phyloP scores from a whole-genome alignment of 805 yeast genomes.

The Barnettozyma sp. region DNA sequence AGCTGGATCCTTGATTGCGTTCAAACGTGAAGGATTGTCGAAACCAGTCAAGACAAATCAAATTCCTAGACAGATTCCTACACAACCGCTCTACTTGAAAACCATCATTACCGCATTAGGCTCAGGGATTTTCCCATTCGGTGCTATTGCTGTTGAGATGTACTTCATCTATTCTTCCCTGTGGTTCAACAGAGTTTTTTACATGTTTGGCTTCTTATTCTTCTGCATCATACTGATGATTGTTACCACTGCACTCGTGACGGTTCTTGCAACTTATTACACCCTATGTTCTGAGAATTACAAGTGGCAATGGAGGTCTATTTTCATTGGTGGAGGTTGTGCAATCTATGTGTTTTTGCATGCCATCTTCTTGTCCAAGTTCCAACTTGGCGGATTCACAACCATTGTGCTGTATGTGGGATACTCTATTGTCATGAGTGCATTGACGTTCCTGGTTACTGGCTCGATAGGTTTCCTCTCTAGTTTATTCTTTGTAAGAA shows the following conservation, averaged over 20 bases:
- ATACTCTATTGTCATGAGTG: constrained; percentile 67
- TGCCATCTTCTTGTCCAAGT: constrained; percentile 66
- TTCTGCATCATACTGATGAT: constrained; percentile 82
- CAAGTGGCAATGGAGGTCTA: constrained; percentile 95
- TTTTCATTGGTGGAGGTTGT: constrained; percentile 85
- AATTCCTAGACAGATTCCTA: constrained; percentile 93
- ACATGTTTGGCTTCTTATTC: constrained; percentile 96
- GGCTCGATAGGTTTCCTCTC: constrained; percentile 84
- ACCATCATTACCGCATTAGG: constrained; percentile 59
- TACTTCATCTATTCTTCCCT: constrained; percentile 85
- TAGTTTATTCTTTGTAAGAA: constrained; percentile 65
- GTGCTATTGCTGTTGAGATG: constrained; percentile 90
- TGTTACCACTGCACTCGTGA: constrained; percentile 71
- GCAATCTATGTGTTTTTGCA: constrained; percentile 79
- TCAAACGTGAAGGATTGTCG: constrained; percentile 47
- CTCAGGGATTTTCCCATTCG: constrained; percentile 91
- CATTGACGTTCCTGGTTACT: constrained; percentile 69
- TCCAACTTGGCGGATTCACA: constrained; percentile 63
- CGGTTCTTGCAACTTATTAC: constrained; percentile 75
- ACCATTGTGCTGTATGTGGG: constrained; percentile 78
- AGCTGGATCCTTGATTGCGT: constrained; percentile 74
- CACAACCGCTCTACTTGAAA: constrained; percentile 77
- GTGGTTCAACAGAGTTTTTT: constrained; percentile 90
- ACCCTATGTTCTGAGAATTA: constrained; percentile 86
- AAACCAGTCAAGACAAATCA: constrained; percentile 90